Conservation (phyloP, 2,329 filamentous ascomycete species). For the Zasmidium citrigriseum region DNA sequence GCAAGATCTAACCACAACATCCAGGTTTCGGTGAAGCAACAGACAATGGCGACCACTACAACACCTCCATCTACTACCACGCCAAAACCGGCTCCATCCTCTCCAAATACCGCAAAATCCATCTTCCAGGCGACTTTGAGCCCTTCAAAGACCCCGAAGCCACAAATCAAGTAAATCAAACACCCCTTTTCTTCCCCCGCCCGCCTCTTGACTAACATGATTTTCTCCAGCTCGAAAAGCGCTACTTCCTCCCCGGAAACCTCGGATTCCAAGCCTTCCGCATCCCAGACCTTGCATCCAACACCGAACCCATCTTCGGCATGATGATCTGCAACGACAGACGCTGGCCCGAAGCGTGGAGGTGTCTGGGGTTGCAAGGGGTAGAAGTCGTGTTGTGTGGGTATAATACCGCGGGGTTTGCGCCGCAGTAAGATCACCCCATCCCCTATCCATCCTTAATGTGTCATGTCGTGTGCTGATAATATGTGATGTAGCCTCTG, state of each 20-base stretch:
- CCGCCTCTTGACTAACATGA: neutral
- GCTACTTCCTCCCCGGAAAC: constrained; percentile 55
- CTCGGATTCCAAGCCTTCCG: constrained; percentile 56
- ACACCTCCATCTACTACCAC: constrained; percentile 55
- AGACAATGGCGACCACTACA: constrained; percentile 47
- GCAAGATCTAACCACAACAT: neutral
- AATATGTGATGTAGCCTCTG: too few relatives aligned
- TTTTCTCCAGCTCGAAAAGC: constrained; percentile 52
- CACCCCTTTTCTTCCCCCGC: neutral
- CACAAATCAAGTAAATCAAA: constrained; percentile 44
- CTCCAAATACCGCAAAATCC: constrained; percentile 56
- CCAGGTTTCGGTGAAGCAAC: constrained; percentile 51
- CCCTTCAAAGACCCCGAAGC: constrained; percentile 49
- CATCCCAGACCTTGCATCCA: constrained; percentile 43
- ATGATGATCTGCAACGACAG: constrained; percentile 60
- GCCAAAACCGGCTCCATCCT: constrained; percentile 43
- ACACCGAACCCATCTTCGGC: constrained; percentile 49
- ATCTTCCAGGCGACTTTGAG: constrained; percentile 54
- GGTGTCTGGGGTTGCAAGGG: constrained; percentile 52
- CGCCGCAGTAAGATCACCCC: constrained; percentile 50
- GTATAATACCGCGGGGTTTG: constrained; percentile 54
- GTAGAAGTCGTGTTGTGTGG: constrained; percentile 51
- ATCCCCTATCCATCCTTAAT: too few relatives aligned
- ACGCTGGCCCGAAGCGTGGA: constrained; percentile 56
- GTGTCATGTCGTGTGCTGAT: too few relatives aligned